phyloP scores from a whole-genome alignment of 352 stramenopile genomes.

The Pythium scleroteichum region DNA sequence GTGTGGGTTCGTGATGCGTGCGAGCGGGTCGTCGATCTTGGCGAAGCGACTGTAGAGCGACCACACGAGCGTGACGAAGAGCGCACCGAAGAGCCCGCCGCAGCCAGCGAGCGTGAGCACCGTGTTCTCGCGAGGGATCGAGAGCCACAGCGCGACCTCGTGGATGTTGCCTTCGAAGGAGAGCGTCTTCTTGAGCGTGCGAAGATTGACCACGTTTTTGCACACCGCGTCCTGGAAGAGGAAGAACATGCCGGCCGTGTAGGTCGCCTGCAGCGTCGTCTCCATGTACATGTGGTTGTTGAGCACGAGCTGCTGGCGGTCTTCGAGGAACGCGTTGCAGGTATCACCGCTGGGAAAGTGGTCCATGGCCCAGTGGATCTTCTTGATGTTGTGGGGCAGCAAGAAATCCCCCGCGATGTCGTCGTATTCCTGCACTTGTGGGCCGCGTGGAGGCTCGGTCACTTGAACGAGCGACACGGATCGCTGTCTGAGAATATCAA shows the following conservation, averaged over 20 bases:
- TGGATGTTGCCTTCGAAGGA: constrained; percentile 9
- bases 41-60: constrained; percentile 1
- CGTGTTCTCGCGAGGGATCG: constrained; percentile 4
- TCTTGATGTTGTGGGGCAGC: constrained; percentile 9
- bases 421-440: not conserved
- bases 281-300: constrained; percentile 26
- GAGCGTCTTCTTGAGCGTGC: not conserved
- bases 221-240: constrained; percentile 16
- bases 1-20: constrained; percentile 11
- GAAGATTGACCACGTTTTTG: not conserved
- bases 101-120: constrained; percentile 10
- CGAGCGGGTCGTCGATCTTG: not conserved
- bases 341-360: not conserved
- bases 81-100: not conserved
- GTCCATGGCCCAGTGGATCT: constrained; percentile 1
- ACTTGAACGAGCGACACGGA: constrained; percentile 13
- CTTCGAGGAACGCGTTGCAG: constrained; percentile 13
- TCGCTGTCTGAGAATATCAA: not conserved
- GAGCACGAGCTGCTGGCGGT: constrained; percentile 6
- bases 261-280: constrained; percentile 12
- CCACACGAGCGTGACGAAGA: not conserved
- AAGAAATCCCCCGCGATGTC: constrained; percentile 10
- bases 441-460: constrained; percentile 2
- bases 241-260: constrained; percentile 18
- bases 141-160: constrained; percentile 1